Evolutionary conservation across 1,284 basidiomycete genomes (phyloP), one percentile per base, ranked within the genome.

Genomic region (Austroboletus niveus): DNA sequence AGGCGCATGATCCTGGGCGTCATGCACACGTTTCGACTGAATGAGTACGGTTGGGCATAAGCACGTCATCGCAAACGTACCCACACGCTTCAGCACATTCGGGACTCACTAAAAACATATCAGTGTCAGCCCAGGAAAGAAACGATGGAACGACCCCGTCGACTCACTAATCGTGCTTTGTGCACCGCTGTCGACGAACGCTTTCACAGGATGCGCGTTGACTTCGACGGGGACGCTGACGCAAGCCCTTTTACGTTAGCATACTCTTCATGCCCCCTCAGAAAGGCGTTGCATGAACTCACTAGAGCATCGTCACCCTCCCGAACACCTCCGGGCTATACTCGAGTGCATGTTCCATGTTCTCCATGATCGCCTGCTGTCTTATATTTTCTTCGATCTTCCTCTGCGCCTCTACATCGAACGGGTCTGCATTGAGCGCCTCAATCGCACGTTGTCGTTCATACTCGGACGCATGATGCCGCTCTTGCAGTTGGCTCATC

Each of bases 131-230:
- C 8, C 36, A 39, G 36, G 41, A 30, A 32, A 48, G 43, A 2
- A 55, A 42, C 46, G 47, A 45, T 10, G 51, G 35, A 38, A 17
- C 27, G 20, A 17, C 43, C 45, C 24, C 44, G 48, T 20, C 42
- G 27, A 75, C 90, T 68, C 58, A 95, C 93, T 97, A 73, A 98
- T 98, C 0, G 96, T 98, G 50, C 87, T 84, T 62, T 99, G 97
- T 4, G 97, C 96, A 27, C 96, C 96, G 58, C 93, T 96, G 67
- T 99, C 96, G 24, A 99, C 97, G 64, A 99, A 99, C 0, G 97
- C 97, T 68, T 95, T 97, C 35, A 98, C 85, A 1, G 87, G 85
- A 48, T 81, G 79, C 0, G 90, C 90, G 63, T 99, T 99, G 4
- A 99, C 94, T 64, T 98, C 94, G 0, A 96, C 87, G 15, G 81